phyloP scores from a whole-genome alignment of 192 early-diverging fungal species.

The Linnemannia zychae region DNA sequence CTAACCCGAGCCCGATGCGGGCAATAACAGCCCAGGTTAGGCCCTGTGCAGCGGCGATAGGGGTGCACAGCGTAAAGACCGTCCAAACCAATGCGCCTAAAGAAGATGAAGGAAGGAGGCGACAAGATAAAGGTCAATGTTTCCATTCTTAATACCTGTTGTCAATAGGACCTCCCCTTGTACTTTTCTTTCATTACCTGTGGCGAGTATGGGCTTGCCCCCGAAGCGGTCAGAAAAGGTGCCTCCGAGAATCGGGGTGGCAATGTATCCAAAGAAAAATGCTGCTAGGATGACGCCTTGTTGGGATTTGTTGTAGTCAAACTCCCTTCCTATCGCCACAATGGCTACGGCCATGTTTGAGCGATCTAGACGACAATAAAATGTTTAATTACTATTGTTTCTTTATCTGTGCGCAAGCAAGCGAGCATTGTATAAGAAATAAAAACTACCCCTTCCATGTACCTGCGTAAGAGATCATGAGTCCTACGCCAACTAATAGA shows the following conservation, averaged over 20 bases:
- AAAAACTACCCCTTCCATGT: background rate
- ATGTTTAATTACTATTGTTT: background rate
- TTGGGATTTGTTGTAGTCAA: slow-evolving; percentile 32
- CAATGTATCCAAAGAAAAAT: slow-evolving; percentile 56
- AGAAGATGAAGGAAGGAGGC: background rate
- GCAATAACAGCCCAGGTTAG: slow-evolving; percentile 31
- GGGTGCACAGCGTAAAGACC: slow-evolving; percentile 43
- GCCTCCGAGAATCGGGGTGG: slow-evolving; percentile 55
- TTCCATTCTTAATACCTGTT: background rate
- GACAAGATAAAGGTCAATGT: background rate
- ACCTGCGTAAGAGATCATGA: slow-evolving; percentile 54
- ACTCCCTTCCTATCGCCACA: slow-evolving; percentile 54
- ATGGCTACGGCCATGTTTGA: slow-evolving; percentile 58
- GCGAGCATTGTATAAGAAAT: too few species aligned
- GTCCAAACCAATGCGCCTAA: slow-evolving; percentile 51
- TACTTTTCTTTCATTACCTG: slow-evolving; percentile 26
- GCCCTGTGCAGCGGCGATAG: slow-evolving; percentile 21
- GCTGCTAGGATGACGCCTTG: slow-evolving; percentile 51
- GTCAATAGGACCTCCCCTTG: too few species aligned
- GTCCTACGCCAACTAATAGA: slow-evolving; percentile 27
- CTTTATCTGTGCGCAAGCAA: too few species aligned
- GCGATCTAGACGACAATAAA: slow-evolving; percentile 33
- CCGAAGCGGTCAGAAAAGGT: slow-evolving; percentile 55
- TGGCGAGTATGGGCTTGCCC: slow-evolving; percentile 48
- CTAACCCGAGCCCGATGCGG: slow-evolving; percentile 51